Base-by-base conservation (phyloP, 2,329 filamentous ascomycete genomes). In the Keithomyces neogunnii region DNA sequence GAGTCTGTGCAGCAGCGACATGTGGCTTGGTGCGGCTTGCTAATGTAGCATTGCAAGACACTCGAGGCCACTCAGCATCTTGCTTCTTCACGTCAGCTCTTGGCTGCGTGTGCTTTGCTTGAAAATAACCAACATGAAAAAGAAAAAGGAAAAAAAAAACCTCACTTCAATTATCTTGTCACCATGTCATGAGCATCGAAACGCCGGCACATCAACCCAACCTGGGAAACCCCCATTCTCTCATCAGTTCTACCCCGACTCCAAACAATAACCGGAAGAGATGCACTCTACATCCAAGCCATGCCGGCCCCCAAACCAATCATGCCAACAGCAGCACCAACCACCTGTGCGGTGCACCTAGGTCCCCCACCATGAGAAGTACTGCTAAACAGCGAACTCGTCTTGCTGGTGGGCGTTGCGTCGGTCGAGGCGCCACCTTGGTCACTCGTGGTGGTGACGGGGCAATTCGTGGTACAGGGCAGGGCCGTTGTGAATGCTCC, bases 401-500 rank as follows among this genome's bases (percentile, higher is more conserved):
- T 49, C n/a, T 52, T 51, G 4, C 51, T 44, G 2, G 56, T 66
- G 45, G 62, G 19, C 7, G 50, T 53, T 4, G 38, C 38, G n/a
- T 9, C 38, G 1, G 40, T 29, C 10, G 40, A 10, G 30, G 6
- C 46, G 10, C 30, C 45, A 8, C n/a, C 33, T 5, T 26, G 10
- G 2, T 60, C 38, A 7, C 31, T 19, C 3, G 61, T 63, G 3
- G 60, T 64, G 2, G 64, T 63, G n/a, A 63, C 64, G 1, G 69
- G 66, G 40, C 72, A 75, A 49, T 65, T 57, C 5, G 55, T 57
- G 0, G 68, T 71, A 51, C 73, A 76, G 0, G 74, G 73, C 46
- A 75, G 64, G 5, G 65, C 67, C 0, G 64, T 67, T 0, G 71
- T 71, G 55, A 74, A 76, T 4, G 72, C 66, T 9, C 60, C 56